phyloP scores from a whole-genome alignment of 192 early-diverging fungal genomes.

The Backusella morwellensis region DNA sequence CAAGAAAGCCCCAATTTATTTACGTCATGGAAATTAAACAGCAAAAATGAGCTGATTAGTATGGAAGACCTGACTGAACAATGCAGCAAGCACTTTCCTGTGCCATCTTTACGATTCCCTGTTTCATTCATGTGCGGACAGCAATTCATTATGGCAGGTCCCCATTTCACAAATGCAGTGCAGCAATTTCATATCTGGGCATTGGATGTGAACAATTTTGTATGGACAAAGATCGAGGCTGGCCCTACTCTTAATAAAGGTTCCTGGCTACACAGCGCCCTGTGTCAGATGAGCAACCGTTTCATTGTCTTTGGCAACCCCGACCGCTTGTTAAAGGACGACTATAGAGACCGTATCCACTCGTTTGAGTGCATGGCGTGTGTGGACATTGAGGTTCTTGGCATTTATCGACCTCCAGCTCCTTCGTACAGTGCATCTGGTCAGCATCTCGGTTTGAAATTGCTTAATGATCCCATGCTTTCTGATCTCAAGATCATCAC shows the following conservation, averaged over 20 bases:
- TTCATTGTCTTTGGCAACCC: constrained; percentile 72
- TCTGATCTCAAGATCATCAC: constrained; percentile 57
- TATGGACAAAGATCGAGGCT: constrained; percentile 66
- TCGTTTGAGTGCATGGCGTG: constrained; percentile 71
- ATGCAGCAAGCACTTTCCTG: constrained; percentile 56
- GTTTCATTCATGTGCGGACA: constrained; percentile 65
- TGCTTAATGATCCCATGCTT: constrained; percentile 49
- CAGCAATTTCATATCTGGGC: constrained; percentile 73
- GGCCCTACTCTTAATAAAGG: constrained; percentile 66
- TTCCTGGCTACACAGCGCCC: constrained; percentile 70
- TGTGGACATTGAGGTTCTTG: constrained; percentile 70
- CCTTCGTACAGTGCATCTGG: constrained; percentile 48
- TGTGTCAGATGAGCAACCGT: constrained; percentile 58
- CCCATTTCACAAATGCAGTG: constrained; percentile 61
- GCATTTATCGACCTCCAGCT: constrained; percentile 54
- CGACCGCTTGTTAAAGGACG: constrained; percentile 63
- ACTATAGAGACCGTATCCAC: constrained; percentile 72
- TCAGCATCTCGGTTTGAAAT: constrained; percentile 54
- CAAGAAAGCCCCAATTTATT: constrained; percentile 60
- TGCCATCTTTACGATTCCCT: constrained; percentile 75
- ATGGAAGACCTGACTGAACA: constrained; percentile 61
- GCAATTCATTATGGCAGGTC: constrained; percentile 64
- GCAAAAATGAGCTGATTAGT: constrained; percentile 41
- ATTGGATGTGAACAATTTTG: constrained; percentile 52
- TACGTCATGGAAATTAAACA: constrained; percentile 66